These are phyloP conservation scores for Pythium catenulatum DNA, from an alignment of 352 stramenopile genomes.

Conservation along the genomic window DNA sequence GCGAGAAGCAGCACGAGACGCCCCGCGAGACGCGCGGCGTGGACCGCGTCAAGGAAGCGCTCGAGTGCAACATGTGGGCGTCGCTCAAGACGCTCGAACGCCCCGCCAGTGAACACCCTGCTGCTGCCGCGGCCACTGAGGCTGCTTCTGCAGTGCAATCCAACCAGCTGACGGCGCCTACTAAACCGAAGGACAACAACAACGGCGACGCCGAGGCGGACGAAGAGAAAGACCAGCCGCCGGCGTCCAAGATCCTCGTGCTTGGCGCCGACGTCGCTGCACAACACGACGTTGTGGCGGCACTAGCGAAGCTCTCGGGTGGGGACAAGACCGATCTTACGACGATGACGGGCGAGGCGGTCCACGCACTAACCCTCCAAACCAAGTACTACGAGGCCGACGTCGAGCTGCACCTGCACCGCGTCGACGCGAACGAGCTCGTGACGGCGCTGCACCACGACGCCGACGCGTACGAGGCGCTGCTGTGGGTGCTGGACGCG, in stretches of 20 bases:
- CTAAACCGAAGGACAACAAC: too few species aligned
- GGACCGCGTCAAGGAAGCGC: slow-evolving; percentile 80
- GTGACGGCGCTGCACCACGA: slow-evolving; percentile 50
- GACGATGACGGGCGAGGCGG: background rate
- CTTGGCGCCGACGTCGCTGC: slow-evolving; percentile 32
- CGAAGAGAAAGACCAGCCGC: background rate
- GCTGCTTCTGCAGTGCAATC: too few species aligned
- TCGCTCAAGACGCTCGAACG: slow-evolving; percentile 74
- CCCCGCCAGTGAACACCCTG: too few species aligned
- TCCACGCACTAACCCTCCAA: slow-evolving; percentile 13
- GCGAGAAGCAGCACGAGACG: slow-evolving; percentile 2
- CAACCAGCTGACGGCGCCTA: too few species aligned
- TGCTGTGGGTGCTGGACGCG: slow-evolving; percentile 57
- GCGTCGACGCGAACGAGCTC: slow-evolving; percentile 41
- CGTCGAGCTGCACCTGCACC: slow-evolving; percentile 53
- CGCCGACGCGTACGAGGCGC: slow-evolving; percentile 55
- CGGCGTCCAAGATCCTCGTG: slow-evolving; percentile 49
- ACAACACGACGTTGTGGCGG: slow-evolving; percentile 2
- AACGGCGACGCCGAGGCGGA: background rate
- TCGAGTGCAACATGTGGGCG: slow-evolving; percentile 88
- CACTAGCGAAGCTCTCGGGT: background rate
- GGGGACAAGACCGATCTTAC: background rate
- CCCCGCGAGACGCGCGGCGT: slow-evolving; percentile 74
- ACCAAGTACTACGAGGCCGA: slow-evolving; percentile 60
- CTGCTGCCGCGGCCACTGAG: background rate